Evolutionary conservation across 2,329 filamentous ascomycete species (phyloP), one percentile per base, ranked within the genome.

Genomic region (Mollisiaceae sp.): DNA sequence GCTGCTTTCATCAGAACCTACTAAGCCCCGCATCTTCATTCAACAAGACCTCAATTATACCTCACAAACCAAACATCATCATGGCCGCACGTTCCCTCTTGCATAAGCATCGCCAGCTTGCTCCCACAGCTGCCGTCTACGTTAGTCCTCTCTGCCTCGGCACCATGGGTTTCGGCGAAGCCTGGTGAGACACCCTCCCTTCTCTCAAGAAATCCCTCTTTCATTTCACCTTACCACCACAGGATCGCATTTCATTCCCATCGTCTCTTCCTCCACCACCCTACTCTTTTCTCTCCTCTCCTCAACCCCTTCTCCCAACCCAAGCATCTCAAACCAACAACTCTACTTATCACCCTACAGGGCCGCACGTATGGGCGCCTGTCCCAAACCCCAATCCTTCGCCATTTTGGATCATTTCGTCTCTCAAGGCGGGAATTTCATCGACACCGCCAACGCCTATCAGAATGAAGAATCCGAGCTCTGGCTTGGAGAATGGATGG

Each of bases 341-440:
- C 4, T 2, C 38, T 22, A 50, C 45, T 2, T 6, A 32, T 6
- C 27, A 32, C 45, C 9, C n/a, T 32, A 15, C 27, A 64, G 65
- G 61, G 45, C 11, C 22, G 57, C 60, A 32, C 20, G 60, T 20
- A 22, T 66, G 12, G 64, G 45, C n/a, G n/a, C 45, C 45, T 50
- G 45, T 50, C 45, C 45, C n/a, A 50, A 50, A 24, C 45, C 45
- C 45, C 45, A 50, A 50, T 12, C 20, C 45, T 50, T 50, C 20
- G 45, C 45, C 45, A 50, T 50, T 11, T 8, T 50, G 1, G 86
- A 89, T 69, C 79, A 79, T 59, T 89, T 82, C 76, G 79, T 77
- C 57, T 77, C 78, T 18, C 77, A 81, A 0, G 87, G 87, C 4
- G 88, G 88, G 8, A 90, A 90, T 77, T 89, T 90, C 74, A 87